Base-by-base conservation (phyloP, 345 rosid genomes). In the Eutrema japonicum region DNA sequence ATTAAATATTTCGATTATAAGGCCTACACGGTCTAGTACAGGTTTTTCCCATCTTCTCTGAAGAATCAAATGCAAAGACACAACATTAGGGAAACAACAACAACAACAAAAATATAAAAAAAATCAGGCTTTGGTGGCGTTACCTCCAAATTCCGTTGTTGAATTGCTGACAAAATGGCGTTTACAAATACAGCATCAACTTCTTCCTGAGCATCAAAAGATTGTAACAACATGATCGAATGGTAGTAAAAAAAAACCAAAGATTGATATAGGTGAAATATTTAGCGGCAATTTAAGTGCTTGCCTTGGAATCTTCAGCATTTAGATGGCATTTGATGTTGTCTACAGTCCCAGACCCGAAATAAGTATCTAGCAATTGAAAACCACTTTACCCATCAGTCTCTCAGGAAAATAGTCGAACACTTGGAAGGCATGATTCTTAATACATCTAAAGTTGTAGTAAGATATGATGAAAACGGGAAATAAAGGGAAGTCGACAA, bases 1-100 rank as follows among this genome's bases (percentile, higher is more conserved):
- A 83, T 89, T 91, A 66, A 94, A 94, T 82, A 91, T 94, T 82
- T 89, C 98, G 42, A 94, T 89, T 62, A 94, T 94, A 70, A 94
- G 93, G 30, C 95, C 97, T 54, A 94, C 93, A 45, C 98, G 94
- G 66, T 94, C 98, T 40, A 91, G 69, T 41, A 91, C 96, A 22
- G 98, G 96, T 77, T 77, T 94, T 8, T 43, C 90, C 97, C 91
- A 94, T 40, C 67, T 60, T 49, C 88, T 67, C 98, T 89, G 88
- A 66, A 64, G 68, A 45, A 18, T 26, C 32, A 46, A 46, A 54
- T 18, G 45, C 47, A 43, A 49, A 50, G 7, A 48, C 30, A 50
- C 49, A 57, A 51, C 50, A 77, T 58, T 70, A 76, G 30, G 45
- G n/a, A 18, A 36, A 65, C 10, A 47, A 45, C 47, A 26, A 8